Evolutionary conservation across 495 filamentous ascomycete genomes (phyloP).

Genomic region (Lineolata rhizophorae): DNA sequence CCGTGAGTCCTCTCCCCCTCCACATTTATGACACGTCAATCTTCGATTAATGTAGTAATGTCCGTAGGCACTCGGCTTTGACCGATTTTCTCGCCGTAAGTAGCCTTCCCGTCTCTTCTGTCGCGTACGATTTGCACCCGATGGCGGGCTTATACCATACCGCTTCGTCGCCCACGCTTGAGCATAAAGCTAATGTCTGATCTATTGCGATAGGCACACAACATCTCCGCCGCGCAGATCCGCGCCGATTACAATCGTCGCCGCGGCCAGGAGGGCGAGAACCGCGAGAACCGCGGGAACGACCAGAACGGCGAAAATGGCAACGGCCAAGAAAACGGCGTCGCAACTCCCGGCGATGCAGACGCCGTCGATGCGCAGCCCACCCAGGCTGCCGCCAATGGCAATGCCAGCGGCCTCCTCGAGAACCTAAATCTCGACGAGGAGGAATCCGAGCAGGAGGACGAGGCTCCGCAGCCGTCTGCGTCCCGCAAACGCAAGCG

Average conservation of each 20-base stretch:
- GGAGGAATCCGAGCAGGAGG: not conserved
- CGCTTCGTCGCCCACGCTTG: too few relatives aligned
- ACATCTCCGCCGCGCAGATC: slow-evolving; percentile 72
- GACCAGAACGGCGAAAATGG: not conserved
- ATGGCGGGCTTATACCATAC: too few relatives aligned
- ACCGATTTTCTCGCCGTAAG: slow-evolving; percentile 61
- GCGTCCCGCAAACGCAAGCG: not conserved
- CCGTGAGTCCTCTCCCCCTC: slow-evolving; percentile 26
- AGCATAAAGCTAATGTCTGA: too few relatives aligned
- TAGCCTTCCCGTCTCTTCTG: slow-evolving; percentile 3
- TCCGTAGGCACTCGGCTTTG: slow-evolving; percentile 42
- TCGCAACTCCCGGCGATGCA: not conserved
- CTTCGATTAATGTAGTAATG: slow-evolving; percentile 7
- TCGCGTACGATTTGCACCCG: not conserved
- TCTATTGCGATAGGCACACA: slow-evolving; percentile 40
- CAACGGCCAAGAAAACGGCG: not conserved
- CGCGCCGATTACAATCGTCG: slow-evolving; percentile 31
- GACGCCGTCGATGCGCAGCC: not conserved
- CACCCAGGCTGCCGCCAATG: not conserved
- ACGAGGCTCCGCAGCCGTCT: not conserved
- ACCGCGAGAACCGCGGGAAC: not conserved
- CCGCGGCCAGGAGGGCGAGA: slow-evolving; percentile 8
- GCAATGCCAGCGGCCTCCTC: not conserved
- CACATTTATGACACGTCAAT: not conserved
- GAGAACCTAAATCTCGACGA: not conserved